Conservation (phyloP, 73 alveolate species). For the Symbiodinium pilosum region DNA sequence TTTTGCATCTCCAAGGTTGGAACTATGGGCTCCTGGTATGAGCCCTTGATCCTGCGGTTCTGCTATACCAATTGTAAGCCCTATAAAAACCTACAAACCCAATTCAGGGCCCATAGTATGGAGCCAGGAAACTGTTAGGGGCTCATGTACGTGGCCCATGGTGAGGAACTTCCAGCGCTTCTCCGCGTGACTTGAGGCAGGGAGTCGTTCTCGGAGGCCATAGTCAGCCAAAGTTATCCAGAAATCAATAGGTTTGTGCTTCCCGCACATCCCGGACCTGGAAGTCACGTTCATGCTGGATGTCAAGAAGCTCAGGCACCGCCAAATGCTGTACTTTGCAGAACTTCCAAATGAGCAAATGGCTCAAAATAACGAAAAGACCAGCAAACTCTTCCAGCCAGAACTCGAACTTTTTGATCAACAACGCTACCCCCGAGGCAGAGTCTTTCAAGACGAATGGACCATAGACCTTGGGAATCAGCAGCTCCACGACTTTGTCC, state of each 20-base stretch:
- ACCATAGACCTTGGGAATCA: constrained; percentile 4
- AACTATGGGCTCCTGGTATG: too few species aligned
- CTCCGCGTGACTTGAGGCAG: too few species aligned
- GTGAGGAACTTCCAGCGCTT: too few species aligned
- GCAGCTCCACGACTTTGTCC: neutral
- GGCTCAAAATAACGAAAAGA: constrained; percentile 58
- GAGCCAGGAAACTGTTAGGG: too few species aligned
- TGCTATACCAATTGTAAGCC: too few species aligned
- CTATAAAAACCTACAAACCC: too few species aligned
- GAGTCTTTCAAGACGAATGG: constrained; percentile 52
- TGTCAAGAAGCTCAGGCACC: neutral
- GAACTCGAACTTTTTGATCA: constrained; percentile 29
- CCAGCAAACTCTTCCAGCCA: constrained; percentile 80
- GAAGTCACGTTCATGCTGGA: neutral
- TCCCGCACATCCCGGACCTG: neutral
- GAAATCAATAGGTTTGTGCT: neutral
- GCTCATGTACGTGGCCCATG: too few species aligned
- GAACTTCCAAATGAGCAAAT: constrained; percentile 39
- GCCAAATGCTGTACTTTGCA: neutral
- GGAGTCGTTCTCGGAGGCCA: too few species aligned
- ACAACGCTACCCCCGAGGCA: constrained; percentile 1
- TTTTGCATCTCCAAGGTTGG: too few species aligned
- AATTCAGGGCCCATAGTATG: too few species aligned
- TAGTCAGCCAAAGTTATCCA: too few species aligned
- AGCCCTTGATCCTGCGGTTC: too few species aligned